Evolutionary conservation across 225 moss, liverwort and hornwort genomes (phyloP).

Genomic region (Antitrichia curtipendula): DNA sequence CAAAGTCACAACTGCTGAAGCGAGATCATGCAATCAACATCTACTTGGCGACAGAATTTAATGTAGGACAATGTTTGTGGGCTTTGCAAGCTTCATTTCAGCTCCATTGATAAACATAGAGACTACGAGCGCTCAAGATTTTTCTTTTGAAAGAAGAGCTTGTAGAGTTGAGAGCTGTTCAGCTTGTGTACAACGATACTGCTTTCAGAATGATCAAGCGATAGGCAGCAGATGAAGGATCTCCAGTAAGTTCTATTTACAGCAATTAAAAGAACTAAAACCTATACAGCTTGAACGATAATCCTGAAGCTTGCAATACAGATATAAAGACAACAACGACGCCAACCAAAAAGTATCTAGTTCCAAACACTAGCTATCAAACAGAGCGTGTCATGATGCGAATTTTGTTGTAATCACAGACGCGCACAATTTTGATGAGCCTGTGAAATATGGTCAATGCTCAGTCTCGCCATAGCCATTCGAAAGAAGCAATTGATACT

Average conservation of each 20-base stretch:
- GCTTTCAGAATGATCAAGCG: neutral
- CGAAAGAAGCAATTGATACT: neutral
- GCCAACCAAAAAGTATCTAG: neutral
- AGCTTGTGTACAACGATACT: neutral
- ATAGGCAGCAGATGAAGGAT: neutral
- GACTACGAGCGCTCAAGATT: neutral
- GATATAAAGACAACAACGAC: neutral
- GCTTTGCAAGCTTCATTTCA: neutral
- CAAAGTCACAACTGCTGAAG: neutral
- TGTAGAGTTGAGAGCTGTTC: neutral
- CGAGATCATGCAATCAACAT: neutral
- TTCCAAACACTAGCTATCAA: neutral
- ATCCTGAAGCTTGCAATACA: neutral
- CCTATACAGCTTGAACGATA: neutral
- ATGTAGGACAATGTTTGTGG: neutral
- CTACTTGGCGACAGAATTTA: too few relatives aligned
- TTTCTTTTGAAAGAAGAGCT: neutral
- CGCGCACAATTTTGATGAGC: neutral
- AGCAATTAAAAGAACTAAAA: neutral
- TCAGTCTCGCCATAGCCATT: neutral
- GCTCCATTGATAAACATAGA: neutral
- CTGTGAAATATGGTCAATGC: neutral
- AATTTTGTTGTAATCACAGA: neutral
- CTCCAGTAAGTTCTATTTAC: neutral
- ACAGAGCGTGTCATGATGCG: neutral